phyloP scores from a whole-genome alignment of 1,284 basidiomycete species.

The Trametes pubescens region DNA sequence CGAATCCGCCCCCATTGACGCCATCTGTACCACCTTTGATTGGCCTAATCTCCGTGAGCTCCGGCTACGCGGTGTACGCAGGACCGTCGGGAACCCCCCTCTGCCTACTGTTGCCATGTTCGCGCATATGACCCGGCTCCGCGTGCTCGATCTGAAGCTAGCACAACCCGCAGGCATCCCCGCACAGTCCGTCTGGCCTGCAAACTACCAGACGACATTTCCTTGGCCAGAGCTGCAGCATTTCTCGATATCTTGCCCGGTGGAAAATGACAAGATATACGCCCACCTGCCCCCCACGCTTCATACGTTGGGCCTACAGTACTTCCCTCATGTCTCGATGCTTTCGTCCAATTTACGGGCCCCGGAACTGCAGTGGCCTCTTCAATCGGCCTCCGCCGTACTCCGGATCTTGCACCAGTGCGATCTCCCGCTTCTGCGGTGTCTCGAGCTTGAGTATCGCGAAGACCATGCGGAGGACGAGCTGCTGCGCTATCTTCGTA shows the following conservation, averaged over 20 bases:
- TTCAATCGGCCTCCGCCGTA: neutral
- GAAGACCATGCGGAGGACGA: neutral
- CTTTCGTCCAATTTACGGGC: no score
- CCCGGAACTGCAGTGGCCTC: neutral
- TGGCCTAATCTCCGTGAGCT: conserved; percentile 2
- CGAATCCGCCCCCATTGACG: neutral
- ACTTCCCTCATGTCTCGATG: neutral
- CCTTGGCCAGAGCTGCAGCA: conserved; percentile 8
- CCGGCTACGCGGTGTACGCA: neutral
- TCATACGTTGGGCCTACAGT: neutral
- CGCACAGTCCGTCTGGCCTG: conserved; percentile 1
- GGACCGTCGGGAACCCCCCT: neutral
- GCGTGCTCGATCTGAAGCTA: neutral
- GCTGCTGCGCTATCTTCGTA: neutral
- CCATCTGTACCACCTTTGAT: neutral
- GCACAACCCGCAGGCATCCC: neutral
- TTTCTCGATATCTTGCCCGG: conserved; percentile 1
- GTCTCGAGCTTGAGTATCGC: conserved; percentile 1
- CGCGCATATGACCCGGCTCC: neutral
- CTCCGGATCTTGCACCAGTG: neutral
- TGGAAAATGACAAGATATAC: neutral
- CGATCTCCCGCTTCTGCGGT: neutral
- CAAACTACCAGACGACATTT: neutral
- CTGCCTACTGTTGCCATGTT: no score
- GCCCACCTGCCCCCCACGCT: neutral